These are phyloP conservation scores for Zostera marina DNA, from an alignment of 116 monocot genomes.

Conservation along the genomic window DNA sequence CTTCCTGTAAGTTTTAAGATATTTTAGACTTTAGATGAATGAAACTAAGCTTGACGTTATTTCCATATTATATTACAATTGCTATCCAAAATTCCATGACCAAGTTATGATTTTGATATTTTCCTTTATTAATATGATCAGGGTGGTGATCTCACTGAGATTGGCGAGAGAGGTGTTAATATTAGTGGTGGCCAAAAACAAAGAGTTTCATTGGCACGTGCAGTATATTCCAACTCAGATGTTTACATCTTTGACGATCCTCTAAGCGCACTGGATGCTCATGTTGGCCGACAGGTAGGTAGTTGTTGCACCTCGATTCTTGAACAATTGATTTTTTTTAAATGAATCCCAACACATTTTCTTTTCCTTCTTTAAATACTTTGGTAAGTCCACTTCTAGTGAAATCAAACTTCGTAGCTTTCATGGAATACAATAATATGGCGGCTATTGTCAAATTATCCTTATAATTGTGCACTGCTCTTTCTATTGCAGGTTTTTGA, in stretches of 20 bases:
- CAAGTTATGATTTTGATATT: neutral
- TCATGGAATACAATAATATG: too few species aligned
- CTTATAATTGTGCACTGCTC: neutral
- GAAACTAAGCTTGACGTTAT: neutral
- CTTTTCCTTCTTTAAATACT: too few species aligned
- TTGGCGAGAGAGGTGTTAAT: constrained; percentile 98
- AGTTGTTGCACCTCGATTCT: neutral
- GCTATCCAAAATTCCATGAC: neutral
- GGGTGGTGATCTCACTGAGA: constrained; percentile 99
- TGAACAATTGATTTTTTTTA: too few species aligned
- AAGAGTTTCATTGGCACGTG: constrained; percentile 98
- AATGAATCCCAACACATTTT: too few species aligned
- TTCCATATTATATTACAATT: neutral
- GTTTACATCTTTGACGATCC: constrained; percentile 99
- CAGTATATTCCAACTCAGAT: constrained; percentile 95
- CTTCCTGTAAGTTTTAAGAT: constrained; percentile 54
- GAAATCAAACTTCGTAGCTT: too few species aligned
- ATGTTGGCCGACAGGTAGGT: constrained; percentile 91
- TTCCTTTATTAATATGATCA: constrained; percentile 6
- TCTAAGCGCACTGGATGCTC: constrained; percentile 96
- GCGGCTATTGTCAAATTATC: too few species aligned
- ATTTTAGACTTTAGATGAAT: neutral
- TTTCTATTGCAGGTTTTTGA: constrained; percentile 73
- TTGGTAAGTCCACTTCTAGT: too few species aligned
- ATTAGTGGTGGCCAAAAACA: constrained; percentile 99